Conservation (phyloP, 495 filamentous ascomycete species). For the Trichocladium antarcticum region DNA sequence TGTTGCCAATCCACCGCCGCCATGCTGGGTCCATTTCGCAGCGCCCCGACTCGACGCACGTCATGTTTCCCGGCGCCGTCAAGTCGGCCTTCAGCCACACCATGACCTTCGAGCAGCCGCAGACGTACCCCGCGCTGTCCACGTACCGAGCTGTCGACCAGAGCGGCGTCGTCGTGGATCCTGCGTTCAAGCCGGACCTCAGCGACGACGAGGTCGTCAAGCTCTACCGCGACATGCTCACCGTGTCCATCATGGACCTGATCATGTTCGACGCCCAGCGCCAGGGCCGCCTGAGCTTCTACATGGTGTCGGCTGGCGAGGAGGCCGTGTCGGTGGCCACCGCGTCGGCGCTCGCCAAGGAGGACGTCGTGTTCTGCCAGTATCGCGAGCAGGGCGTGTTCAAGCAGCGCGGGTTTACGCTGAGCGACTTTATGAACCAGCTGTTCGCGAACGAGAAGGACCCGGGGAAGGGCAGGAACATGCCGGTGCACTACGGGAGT, state of each 20-base stretch:
- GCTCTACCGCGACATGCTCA: constrained; percentile 49
- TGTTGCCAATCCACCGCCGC: neutral
- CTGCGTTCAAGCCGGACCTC: constrained; percentile 50
- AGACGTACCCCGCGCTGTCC: constrained; percentile 56
- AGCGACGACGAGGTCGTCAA: constrained; percentile 58
- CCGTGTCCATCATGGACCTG: constrained; percentile 84
- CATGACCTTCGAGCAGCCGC: constrained; percentile 63
- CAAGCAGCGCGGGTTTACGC: constrained; percentile 75
- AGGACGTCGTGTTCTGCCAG: constrained; percentile 88
- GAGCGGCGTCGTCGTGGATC: constrained; percentile 67
- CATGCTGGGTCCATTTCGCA: constrained; percentile 38
- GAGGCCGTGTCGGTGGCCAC: constrained; percentile 88
- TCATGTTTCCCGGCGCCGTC: constrained; percentile 90
- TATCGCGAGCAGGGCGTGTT: constrained; percentile 92
- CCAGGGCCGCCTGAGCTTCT: constrained; percentile 82
- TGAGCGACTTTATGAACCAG: constrained; percentile 89
- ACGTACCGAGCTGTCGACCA: constrained; percentile 84
- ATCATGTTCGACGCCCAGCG: constrained; percentile 84
- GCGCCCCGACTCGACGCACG: constrained; percentile 56
- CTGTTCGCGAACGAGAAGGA: constrained; percentile 85
- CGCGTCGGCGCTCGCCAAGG: constrained; percentile 64
- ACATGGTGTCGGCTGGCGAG: constrained; percentile 95
- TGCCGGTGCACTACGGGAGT: constrained; percentile 96
- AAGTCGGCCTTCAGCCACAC: constrained; percentile 80
- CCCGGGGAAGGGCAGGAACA: constrained; percentile 73